Evolutionary conservation across 306 rosid genomes (phyloP).

Genomic region (Cucumis sativus): Cucumber_9930_V3 NC_026659.2:24304001-24304500

Average conservation of each 20-base stretch:
- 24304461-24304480: constrained; percentile 20
- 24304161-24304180: no score
- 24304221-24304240: no score
- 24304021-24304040: not conserved
- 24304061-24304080: no score
- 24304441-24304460: constrained; percentile 96
- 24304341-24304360: constrained; percentile 98
- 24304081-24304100: no score
- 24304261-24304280: not conserved
- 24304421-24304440: constrained; percentile 93
- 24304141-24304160: no score
- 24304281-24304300: not conserved
- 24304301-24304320: constrained; percentile 67
- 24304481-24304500: not conserved
- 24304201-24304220: no score
- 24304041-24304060: no score
- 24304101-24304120: no score
- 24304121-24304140: no score
- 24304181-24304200: no score
- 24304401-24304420: constrained; percentile 97
- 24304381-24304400: constrained; percentile 98
- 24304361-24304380: constrained; percentile 98
- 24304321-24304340: constrained; percentile 94
- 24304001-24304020: not conserved
- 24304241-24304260: no score